Percentiles rank a stretch among this genome's conserved stretches.
phyloP scores from a whole-genome alignment of 2,329 filamentous ascomycete species.

The Fusarium graminum region DNA sequence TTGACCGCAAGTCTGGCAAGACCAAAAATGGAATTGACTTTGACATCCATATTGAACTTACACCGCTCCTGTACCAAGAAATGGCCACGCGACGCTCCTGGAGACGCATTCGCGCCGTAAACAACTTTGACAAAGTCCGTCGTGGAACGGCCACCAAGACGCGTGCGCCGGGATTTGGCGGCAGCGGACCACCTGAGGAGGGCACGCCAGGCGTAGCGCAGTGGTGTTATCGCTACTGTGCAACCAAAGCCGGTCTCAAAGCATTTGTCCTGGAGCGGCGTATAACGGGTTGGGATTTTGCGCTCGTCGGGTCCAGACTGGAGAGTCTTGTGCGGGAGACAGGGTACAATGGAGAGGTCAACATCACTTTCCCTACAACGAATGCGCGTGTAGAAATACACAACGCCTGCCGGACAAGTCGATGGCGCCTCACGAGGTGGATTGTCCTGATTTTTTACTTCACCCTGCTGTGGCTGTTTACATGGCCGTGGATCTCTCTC shows the following conservation, averaged over 20 bases:
- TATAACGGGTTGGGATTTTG: constrained; percentile 72
- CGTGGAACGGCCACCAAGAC: constrained; percentile 73
- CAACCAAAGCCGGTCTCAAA: constrained; percentile 69
- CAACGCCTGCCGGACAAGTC: constrained; percentile 71
- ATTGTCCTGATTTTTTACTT: constrained; percentile 74
- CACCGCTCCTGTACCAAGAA: constrained; percentile 67
- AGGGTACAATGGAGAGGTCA: constrained; percentile 74
- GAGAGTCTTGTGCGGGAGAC: constrained; percentile 71
- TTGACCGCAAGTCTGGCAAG: constrained; percentile 62
- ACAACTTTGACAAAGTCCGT: constrained; percentile 70
- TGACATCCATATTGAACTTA: constrained; percentile 69
- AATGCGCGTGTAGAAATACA: constrained; percentile 72
- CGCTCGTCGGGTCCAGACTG: constrained; percentile 64
- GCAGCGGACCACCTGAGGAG: constrained; percentile 47
- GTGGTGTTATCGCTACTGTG: constrained; percentile 78
- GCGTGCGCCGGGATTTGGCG: constrained; percentile 61
- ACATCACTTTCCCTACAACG: constrained; percentile 70
- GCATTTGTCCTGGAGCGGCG: constrained; percentile 64
- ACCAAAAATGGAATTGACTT: constrained; percentile 68
- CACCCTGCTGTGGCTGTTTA: constrained; percentile 75
- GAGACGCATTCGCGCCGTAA: constrained; percentile 63
- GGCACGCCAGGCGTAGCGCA: constrained; percentile 57
- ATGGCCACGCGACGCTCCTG: constrained; percentile 57
- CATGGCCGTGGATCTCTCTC: constrained; percentile 78
- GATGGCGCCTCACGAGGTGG: constrained; percentile 74